phyloP scores from a whole-genome alignment of 2,329 filamentous ascomycete species.

The Metarhizium humberi region DNA sequence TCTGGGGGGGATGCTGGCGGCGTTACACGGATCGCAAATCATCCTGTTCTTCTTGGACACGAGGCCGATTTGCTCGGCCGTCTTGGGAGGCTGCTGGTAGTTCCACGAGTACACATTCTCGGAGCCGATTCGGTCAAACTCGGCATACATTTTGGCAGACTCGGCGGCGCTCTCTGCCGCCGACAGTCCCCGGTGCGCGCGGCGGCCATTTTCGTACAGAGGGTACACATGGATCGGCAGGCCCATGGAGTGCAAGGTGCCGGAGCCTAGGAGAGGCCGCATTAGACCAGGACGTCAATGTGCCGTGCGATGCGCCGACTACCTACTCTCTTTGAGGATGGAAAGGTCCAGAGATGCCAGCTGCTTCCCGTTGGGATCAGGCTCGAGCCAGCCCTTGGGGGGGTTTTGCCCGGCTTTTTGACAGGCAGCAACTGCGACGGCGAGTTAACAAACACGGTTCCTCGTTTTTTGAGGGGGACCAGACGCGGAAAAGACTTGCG shows the following conservation, averaged over 20 bases:
- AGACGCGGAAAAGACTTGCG: constrained; percentile 22
- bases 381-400: constrained; percentile 49
- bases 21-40: constrained; percentile 58
- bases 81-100: constrained; percentile 34
- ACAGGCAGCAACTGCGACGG: constrained; percentile 21
- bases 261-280: constrained; percentile 33
- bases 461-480: not conserved
- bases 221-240: constrained; percentile 60
- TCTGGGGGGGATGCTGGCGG: not conserved
- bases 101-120: constrained; percentile 48
- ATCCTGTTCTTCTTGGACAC: constrained; percentile 51
- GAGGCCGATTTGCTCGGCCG: constrained; percentile 41
- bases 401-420: constrained; percentile 26
- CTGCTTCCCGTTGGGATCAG: constrained; percentile 34
- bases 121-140: constrained; percentile 48
- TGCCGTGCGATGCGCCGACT: not conserved
- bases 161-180: constrained; percentile 47
- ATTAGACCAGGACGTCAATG: too few relatives aligned
- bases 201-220: constrained; percentile 55
- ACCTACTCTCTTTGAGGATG: constrained; percentile 23
- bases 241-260: constrained; percentile 47
- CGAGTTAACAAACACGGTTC: not conserved
- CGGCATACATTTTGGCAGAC: constrained; percentile 49
- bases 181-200: constrained; percentile 46
- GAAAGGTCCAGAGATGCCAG: constrained; percentile 37